Conservation (phyloP, 2,329 filamentous ascomycete species). For the Basipetospora chlamydospora region DNA sequence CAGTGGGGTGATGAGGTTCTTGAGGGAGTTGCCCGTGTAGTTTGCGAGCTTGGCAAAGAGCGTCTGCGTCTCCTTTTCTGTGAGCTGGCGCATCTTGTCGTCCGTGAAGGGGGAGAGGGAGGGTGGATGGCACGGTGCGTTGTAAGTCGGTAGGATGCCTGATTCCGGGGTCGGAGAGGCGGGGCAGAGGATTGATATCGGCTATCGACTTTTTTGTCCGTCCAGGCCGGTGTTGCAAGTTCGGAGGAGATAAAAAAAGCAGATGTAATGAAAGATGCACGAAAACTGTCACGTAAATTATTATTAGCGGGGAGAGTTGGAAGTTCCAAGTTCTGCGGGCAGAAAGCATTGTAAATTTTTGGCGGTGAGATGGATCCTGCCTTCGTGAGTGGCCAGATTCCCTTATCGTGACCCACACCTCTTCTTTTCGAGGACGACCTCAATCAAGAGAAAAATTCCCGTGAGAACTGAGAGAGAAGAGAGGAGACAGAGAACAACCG, state of each 20-base stretch:
- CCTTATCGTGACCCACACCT: background rate
- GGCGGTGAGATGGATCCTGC: slow-evolving; percentile 10
- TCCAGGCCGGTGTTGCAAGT: too few relatives aligned
- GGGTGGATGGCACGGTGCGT: too few relatives aligned
- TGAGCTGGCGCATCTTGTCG: slow-evolving; percentile 61
- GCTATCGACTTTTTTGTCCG: too few relatives aligned
- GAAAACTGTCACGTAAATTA: too few relatives aligned
- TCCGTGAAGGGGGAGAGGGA: background rate
- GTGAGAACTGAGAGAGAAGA: background rate
- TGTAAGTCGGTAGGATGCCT: too few relatives aligned
- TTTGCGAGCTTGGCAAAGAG: slow-evolving; percentile 88
- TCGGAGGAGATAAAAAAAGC: too few relatives aligned
- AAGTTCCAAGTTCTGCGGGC: slow-evolving; percentile 8
- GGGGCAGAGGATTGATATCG: too few relatives aligned
- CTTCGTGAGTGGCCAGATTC: slow-evolving; percentile 4
- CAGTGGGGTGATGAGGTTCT: slow-evolving; percentile 65
- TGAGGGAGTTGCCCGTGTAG: slow-evolving; percentile 78
- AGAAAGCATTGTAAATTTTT: slow-evolving; percentile 14
- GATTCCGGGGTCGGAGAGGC: too few relatives aligned
- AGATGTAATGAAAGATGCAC: too few relatives aligned
- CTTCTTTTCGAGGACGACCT: background rate
- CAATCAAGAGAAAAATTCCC: background rate
- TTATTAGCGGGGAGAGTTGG: too few relatives aligned
- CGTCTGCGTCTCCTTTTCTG: slow-evolving; percentile 63
- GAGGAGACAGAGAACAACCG: background rate